phyloP scores from a whole-genome alignment of 208 protist genomes.

The Histomonas meleagridis region DNA sequence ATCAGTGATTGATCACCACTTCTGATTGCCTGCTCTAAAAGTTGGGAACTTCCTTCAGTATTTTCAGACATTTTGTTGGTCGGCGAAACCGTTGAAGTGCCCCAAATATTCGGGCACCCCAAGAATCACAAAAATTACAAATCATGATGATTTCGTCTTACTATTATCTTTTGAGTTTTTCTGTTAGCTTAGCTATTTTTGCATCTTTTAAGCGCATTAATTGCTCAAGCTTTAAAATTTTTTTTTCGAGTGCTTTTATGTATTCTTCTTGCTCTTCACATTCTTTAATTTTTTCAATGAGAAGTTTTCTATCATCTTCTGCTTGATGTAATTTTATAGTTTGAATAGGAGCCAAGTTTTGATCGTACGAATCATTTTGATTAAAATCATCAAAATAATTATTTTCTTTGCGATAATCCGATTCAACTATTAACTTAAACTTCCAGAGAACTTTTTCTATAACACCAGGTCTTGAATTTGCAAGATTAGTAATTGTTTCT shows the following conservation, averaged over 20 bases:
- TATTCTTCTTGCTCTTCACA: slow-evolving; percentile 72
- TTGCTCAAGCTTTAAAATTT: slow-evolving; percentile 80
- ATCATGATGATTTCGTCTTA: no score
- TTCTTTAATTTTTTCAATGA: slow-evolving; percentile 70
- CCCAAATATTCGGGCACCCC: no score
- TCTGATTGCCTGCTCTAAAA: not conserved
- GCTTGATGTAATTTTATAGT: not conserved
- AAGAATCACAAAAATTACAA: no score
- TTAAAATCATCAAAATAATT: not conserved
- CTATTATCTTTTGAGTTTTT: slow-evolving; percentile 13
- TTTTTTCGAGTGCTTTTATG: slow-evolving; percentile 64
- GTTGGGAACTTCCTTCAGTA: not conserved
- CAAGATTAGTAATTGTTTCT: slow-evolving; percentile 71
- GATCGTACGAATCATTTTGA: not conserved
- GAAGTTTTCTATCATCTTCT: slow-evolving; percentile 43
- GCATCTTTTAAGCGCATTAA: slow-evolving; percentile 79
- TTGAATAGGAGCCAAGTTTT: not conserved
- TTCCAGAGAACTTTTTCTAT: slow-evolving; percentile 75
- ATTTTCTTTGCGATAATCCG: not conserved
- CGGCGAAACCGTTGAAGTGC: no score
- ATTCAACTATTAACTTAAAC: slow-evolving; percentile 46
- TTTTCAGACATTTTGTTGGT: not conserved
- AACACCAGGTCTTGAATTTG: slow-evolving; percentile 66
- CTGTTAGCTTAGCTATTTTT: slow-evolving; percentile 60
- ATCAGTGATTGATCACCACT: slow-evolving; percentile 9